phyloP scores from a whole-genome alignment of 2,329 filamentous ascomycete genomes.

The Plectosphaerella cucumerina region DNA sequence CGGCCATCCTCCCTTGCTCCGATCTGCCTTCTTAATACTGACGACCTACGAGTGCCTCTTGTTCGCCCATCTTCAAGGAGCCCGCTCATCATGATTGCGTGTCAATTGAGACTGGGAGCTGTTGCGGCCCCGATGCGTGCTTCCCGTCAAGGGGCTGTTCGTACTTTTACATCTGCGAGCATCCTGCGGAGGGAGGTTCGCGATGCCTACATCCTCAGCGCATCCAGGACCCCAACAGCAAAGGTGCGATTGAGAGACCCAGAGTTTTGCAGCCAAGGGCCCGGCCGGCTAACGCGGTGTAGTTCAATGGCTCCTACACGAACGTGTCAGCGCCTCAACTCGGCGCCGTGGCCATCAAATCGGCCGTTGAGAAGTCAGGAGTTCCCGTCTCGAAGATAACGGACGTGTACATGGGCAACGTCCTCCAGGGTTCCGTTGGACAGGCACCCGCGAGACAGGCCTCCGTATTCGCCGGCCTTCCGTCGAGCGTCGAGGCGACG shows the following conservation, averaged over 20 bases:
- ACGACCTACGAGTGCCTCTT: too few relatives aligned
- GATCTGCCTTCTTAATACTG: slow-evolving; percentile 1
- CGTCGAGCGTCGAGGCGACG: slow-evolving; percentile 75
- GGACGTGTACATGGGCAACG: slow-evolving; percentile 97
- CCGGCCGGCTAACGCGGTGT: not conserved
- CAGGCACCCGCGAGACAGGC: slow-evolving; percentile 93
- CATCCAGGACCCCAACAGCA: slow-evolving; percentile 81
- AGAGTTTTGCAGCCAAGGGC: not conserved
- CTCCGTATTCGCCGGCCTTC: slow-evolving; percentile 79
- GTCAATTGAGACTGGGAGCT: slow-evolving; percentile 17
- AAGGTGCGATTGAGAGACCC: slow-evolving; percentile 52
- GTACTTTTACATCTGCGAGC: slow-evolving; percentile 42
- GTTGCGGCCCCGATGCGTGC: slow-evolving; percentile 19
- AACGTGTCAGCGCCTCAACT: slow-evolving; percentile 82
- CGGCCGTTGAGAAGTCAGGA: slow-evolving; percentile 80
- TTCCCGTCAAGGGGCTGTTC: slow-evolving; percentile 30
- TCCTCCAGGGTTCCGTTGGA: slow-evolving; percentile 77
- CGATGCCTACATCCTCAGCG: slow-evolving; percentile 92
- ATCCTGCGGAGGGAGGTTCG: slow-evolving; percentile 64
- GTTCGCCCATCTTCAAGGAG: too few relatives aligned
- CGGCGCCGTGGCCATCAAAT: slow-evolving; percentile 86
- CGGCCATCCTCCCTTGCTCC: slow-evolving; percentile 1
- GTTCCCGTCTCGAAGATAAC: slow-evolving; percentile 77
- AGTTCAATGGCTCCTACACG: slow-evolving; percentile 94
- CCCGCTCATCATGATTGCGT: slow-evolving; percentile 22